Base-by-base conservation (phyloP, 345 rosid genomes). In the Gossypium arboreum region DNA sequence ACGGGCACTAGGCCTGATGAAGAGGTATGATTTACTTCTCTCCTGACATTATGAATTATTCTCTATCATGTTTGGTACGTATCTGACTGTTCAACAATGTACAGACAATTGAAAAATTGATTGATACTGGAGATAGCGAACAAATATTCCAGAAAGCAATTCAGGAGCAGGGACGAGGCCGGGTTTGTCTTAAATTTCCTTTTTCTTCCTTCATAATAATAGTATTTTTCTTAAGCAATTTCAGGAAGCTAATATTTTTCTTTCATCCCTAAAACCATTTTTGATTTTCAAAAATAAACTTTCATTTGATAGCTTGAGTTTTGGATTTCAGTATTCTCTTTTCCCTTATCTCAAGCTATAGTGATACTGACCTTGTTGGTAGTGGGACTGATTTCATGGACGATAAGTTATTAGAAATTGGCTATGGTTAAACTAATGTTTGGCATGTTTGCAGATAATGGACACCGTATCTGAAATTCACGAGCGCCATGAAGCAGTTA, bases 401-500 rank as follows among this genome's bases (percentile, higher is more conserved):
- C 60, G 45, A 55, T 50, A 47, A 62, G 62, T 65, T 47, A 61
- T 34, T 68, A 73, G 59, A 41, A 34, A 12, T 51, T 67, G 11
- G 43, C 45, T 50, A 18, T n/a, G 9, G 9, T 25, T 58, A 43
- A 12, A 12, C 52, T 50, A 61, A 20, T 74, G 2, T 27, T 48
- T 76, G 47, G 34, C 64, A 47, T 63, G 39, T 77, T 75, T 81
- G 81, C 83, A 96, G 99, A 86, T 96, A 86, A 89, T 89, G 88
- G 98, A 96, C 77, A 91, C 97, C 25, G 79, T 96, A 25, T 97
- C 98, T 45, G 99, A 96, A 93, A 96, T 96, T 85, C 99, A 96
- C 68, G 99, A 92, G 82, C 97, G 99, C 24, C 98, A 93, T 83
- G 97, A 89, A 71, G 99, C 97, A 22, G 94, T 92, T 43, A 82